These are phyloP conservation scores for Castanea mollissima DNA, from an alignment of 306 rosid species.

Conservation along the genomic window DNA sequence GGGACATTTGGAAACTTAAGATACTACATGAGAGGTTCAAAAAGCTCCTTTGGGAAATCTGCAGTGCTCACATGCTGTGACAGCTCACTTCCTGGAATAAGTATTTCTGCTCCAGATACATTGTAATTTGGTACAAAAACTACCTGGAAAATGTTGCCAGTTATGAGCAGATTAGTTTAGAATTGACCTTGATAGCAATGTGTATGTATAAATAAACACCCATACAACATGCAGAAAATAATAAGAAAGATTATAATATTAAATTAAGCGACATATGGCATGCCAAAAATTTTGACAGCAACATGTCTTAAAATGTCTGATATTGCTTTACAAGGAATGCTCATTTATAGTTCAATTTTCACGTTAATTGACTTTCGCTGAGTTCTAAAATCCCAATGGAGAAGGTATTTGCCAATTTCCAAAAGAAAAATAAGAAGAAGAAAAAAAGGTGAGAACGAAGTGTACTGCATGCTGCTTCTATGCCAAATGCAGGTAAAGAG, in stretches of 20 bases:
- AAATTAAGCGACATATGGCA: background rate
- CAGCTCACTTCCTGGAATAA: constrained; percentile 95
- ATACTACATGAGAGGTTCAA: too few relatives aligned
- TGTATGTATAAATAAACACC: too few relatives aligned
- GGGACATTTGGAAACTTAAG: too few relatives aligned
- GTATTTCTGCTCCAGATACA: constrained; percentile 89
- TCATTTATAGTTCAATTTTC: background rate
- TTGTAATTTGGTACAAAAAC: constrained; percentile 93
- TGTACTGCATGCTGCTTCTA: background rate
- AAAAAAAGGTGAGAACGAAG: background rate
- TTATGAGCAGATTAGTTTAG: constrained; percentile 5
- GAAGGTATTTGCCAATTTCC: background rate
- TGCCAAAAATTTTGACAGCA: background rate
- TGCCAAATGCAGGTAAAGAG: background rate
- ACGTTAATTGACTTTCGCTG: background rate
- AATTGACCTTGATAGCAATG: background rate
- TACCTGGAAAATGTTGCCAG: constrained; percentile 51
- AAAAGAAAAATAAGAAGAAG: background rate
- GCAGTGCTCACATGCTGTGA: constrained; percentile 98
- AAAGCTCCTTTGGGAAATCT: constrained; percentile 7
- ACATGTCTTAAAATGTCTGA: background rate
- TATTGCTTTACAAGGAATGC: background rate
- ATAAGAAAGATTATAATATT: background rate
- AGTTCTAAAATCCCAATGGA: background rate
- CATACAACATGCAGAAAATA: background rate